Base-by-base conservation (phyloP, 768 basidiomycete genomes). In the Piloderma croceum region DNA sequence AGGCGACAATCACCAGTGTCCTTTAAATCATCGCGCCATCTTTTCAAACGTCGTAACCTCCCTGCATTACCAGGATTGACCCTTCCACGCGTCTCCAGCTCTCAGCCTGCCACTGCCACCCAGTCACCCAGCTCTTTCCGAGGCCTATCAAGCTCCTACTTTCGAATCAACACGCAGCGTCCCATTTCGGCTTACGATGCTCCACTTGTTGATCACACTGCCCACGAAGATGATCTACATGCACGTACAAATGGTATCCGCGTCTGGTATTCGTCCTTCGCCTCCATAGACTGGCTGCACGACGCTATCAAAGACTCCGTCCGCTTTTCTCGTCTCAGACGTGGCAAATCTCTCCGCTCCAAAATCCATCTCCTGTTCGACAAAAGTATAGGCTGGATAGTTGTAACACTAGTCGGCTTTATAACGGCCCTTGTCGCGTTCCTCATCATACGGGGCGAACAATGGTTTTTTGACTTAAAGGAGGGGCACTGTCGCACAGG, bases 201-300 rank as follows among this genome's bases (percentile, higher is more conserved):
- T 4, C 59, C 61, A 6, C 51, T 62, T 15, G 56, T 43, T 19
- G 68, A 68, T 5, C 51, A 68, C n/a, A 42, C 49, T 4, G 46
- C 52, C 24, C 63, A 63, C 38, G 59, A 65, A 48, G 59, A 59
- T 19, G 59, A 54, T 34, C 58, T 71, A 13, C 82, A 79, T 42
- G 70, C 78, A 23, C 80, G 77, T 53, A 78, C 79, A 36, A 94
- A 94, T 50, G 92, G 92, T 24, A 81, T 90, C 42, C 83, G 90
- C 20, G 88, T 91, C 24, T 62, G 61, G 34, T 35, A 35, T n/a
- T 81, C 84, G 9, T 88, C 86, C 3, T 94, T 82, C 65, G 81
- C 88, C 1, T 90, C 87, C 15, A 84, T 94, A 42, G 92, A 97
- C 61, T 97, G 93, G 94, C 69, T 97, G 39, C 94, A 97, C 53